phyloP scores from a whole-genome alignment of 108 stramenopile species.

The Epithemia pelagica region DNA sequence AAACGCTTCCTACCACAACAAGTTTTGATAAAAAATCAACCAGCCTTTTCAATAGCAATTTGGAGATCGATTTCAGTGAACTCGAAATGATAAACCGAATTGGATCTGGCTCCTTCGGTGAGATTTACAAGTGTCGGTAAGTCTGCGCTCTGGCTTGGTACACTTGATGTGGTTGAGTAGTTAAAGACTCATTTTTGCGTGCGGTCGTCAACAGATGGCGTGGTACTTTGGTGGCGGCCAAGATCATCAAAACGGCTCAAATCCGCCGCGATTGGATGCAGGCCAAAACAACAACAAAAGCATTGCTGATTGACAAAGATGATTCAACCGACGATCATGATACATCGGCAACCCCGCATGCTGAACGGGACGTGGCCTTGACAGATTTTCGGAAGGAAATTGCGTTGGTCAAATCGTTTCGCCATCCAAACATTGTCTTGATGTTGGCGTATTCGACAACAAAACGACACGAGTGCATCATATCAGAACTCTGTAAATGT shows the following conservation, averaged over 20 bases:
- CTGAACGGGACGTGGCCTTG: slow-evolving; percentile 57
- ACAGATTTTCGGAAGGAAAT: slow-evolving; percentile 77
- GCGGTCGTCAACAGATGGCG: no score
- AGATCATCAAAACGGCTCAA: slow-evolving; percentile 73
- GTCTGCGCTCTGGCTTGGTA: no score
- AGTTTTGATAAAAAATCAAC: neutral
- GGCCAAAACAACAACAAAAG: slow-evolving; percentile 31
- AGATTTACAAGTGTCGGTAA: slow-evolving; percentile 85
- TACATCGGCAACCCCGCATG: slow-evolving; percentile 27
- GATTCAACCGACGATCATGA: slow-evolving; percentile 35
- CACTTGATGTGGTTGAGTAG: no score
- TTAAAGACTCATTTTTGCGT: no score
- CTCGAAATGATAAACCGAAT: slow-evolving; percentile 83
- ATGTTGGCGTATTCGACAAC: slow-evolving; percentile 76
- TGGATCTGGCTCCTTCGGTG: slow-evolving; percentile 84
- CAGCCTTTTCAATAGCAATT: slow-evolving; percentile 43
- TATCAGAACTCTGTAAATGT: slow-evolving; percentile 83
- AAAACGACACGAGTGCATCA: slow-evolving; percentile 71
- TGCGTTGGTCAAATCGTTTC: slow-evolving; percentile 56
- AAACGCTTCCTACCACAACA: neutral
- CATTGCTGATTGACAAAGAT: slow-evolving; percentile 31
- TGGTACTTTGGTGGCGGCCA: slow-evolving; percentile 80
- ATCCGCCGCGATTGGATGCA: slow-evolving; percentile 73
- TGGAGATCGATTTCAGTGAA: slow-evolving; percentile 66
- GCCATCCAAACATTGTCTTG: slow-evolving; percentile 82